Evolutionary conservation across 2,329 filamentous ascomycete genomes (phyloP).

Genomic region (Botrytis sinoallii): DNA sequence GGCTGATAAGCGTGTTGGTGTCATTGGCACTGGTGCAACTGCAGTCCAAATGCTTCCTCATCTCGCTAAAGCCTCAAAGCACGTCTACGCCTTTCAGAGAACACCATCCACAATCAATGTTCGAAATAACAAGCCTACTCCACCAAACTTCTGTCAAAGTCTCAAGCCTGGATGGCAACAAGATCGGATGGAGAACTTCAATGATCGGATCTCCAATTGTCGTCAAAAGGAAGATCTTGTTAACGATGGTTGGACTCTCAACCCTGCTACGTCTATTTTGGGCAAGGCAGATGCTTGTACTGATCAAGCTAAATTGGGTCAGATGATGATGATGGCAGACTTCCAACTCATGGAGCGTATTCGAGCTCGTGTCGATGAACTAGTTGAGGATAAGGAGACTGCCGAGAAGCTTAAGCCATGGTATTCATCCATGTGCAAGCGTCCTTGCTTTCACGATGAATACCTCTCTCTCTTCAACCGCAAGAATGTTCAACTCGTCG

Average conservation of each 20-base stretch:
- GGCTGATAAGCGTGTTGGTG: conserved; percentile 51
- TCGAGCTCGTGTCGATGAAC: conserved; percentile 37
- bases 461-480: conserved; percentile 50
- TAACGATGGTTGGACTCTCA: conserved; percentile 52
- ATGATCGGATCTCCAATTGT: conserved; percentile 45
- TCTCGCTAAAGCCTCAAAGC: conserved; percentile 48
- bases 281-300: background rate
- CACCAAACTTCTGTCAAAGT: conserved; percentile 28
- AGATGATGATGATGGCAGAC: conserved; percentile 17
- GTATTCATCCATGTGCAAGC: conserved; percentile 54
- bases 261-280: conserved; percentile 38
- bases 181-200: conserved; percentile 19
- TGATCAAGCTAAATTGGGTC: conserved; percentile 6
- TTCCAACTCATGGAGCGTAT: conserved; percentile 19
- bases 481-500: conserved; percentile 49
- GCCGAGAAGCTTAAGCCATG: conserved; percentile 52
- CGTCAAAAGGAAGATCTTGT: conserved; percentile 49
- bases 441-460: conserved; percentile 53
- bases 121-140: conserved; percentile 48
- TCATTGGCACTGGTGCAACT: conserved; percentile 59
- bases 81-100: conserved; percentile 54
- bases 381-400: conserved; percentile 40
- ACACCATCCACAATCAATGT: conserved; percentile 59
- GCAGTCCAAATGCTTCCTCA: conserved; percentile 59
- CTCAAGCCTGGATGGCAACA: conserved; percentile 23